Base-by-base conservation (phyloP, 2,329 filamentous ascomycete species). In the Ophiognomonia clavigignenti-juglandacearum region DNA sequence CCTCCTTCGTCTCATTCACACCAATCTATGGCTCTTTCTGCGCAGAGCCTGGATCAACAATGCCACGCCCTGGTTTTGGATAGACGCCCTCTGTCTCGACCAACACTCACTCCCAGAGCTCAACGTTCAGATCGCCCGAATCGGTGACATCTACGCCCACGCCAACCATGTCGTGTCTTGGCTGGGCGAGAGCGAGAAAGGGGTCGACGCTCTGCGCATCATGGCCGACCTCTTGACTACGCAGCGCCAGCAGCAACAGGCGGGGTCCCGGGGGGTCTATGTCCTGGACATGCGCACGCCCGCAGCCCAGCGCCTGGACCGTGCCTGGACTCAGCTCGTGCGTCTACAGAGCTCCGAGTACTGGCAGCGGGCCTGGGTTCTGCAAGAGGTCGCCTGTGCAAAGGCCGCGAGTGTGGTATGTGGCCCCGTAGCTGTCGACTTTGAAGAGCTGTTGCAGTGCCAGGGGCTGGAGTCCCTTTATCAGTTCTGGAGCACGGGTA, bases 81-180 rank as follows among this genome's bases (percentile, higher is more conserved):
- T 27, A 23, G 43, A 45, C 36, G 39, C 36, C 14, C 29, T 45
- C 18, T 45, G 35, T 36, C 35, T 45, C 16, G 43, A 45, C 43
- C 43, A 45, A 27, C 11, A 16, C 20, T 20, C 27, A 8, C 43
- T 31, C 36, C 37, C 34, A 23, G 43, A 45, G 35, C 43, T 37
- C 35, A 45, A 39, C 16, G 43, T 31, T 10, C 43, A 45, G 26
- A 36, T 45, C 13, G 20, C 20, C 6, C 18, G 26, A 11, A 45
- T 45, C 35, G 43, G 43, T 19, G n/a, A 18, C 16, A 45, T 45
- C 19, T 45, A 45, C 20, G 39, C 35, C 8, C 36, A 39, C 13
- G 43, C 43, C 4, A 19, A 38, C 14, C 43, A 45, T 16, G 43
- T 45, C 13, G 6, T 45, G 23, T 45, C 43, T 16, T 45, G 43